phyloP scores from a whole-genome alignment of 2,329 filamentous ascomycete genomes.

The Thielaviopsis punctulata region DNA sequence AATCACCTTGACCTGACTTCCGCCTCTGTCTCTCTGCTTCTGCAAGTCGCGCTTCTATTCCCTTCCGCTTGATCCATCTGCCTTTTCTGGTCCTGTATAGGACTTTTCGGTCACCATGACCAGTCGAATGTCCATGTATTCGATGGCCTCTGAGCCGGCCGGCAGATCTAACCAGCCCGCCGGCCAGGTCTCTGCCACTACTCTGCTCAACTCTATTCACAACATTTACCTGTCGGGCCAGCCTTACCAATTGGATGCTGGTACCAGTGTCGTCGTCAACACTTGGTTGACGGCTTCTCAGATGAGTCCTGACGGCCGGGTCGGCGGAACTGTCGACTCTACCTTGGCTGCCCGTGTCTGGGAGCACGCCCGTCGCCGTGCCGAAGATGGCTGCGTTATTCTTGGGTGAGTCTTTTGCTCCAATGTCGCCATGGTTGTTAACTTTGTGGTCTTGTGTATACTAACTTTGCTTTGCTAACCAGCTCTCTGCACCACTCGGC shows the following conservation, averaged over 20 bases:
- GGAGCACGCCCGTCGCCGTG: constrained; percentile 88
- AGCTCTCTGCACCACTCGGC: constrained; percentile 81
- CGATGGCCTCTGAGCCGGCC: constrained; percentile 45
- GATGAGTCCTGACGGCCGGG: constrained; percentile 47
- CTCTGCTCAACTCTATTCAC: constrained; percentile 80
- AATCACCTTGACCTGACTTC: not conserved
- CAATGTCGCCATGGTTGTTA: not conserved
- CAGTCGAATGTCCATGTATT: constrained; percentile 53
- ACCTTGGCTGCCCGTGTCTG: constrained; percentile 68
- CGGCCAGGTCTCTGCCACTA: constrained; percentile 76
- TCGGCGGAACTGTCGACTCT: constrained; percentile 64
- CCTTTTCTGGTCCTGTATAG: constrained; percentile 1
- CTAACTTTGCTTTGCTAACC: not conserved
- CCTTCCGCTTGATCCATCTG: not conserved
- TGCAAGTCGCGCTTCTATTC: not conserved
- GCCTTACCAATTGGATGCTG: constrained; percentile 75
- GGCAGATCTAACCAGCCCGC: constrained; percentile 34
- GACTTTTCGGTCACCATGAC: constrained; percentile 28
- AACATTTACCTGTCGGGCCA: constrained; percentile 69
- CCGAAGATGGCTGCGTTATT: constrained; percentile 87
- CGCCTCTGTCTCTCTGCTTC: not conserved
- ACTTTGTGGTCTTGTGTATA: not conserved
- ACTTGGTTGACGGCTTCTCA: constrained; percentile 79
- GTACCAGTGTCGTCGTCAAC: constrained; percentile 84
- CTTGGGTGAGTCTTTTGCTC: constrained; percentile 45